These are phyloP conservation scores for Obelidium mucronatum DNA, from an alignment of 192 early-diverging fungal genomes.

Conservation along the genomic window DNA sequence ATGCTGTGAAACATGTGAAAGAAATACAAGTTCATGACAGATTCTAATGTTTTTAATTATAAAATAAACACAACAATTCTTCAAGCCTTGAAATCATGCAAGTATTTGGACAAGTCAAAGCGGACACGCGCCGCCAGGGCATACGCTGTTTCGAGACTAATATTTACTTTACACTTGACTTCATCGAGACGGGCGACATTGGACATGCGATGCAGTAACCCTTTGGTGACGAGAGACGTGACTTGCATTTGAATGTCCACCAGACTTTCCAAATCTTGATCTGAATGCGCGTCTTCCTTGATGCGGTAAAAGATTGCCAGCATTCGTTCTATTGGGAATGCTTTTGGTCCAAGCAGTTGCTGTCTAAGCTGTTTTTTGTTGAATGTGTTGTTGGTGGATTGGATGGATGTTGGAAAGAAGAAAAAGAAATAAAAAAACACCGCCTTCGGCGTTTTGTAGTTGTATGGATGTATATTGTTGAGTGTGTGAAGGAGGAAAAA, in stretches of 20 bases:
- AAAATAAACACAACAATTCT: too few relatives aligned
- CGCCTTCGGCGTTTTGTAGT: too few relatives aligned
- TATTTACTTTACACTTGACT: conserved; percentile 84
- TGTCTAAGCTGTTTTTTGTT: conserved; percentile 60
- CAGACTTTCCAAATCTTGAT: conserved; percentile 65
- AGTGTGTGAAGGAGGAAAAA: too few relatives aligned
- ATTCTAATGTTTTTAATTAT: too few relatives aligned
- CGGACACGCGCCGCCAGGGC: conserved; percentile 74
- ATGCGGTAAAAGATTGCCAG: conserved; percentile 93
- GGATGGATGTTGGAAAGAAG: background rate
- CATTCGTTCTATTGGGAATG: conserved; percentile 94
- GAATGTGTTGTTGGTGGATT: background rate
- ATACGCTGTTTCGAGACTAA: conserved; percentile 70
- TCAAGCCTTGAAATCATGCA: conserved; percentile 49
- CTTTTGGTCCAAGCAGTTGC: conserved; percentile 89
- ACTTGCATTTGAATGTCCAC: conserved; percentile 84
- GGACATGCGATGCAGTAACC: conserved; percentile 73
- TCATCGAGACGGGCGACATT: conserved; percentile 79
- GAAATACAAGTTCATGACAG: too few relatives aligned
- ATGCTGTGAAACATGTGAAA: too few relatives aligned
- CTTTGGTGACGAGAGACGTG: conserved; percentile 77
- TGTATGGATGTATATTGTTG: background rate
- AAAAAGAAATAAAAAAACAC: too few relatives aligned
- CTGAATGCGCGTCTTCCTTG: conserved; percentile 45
- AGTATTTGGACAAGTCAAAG: conserved; percentile 85